Conservation (phyloP, 768 basidiomycete species). For the Exidia glandulosa region DNA sequence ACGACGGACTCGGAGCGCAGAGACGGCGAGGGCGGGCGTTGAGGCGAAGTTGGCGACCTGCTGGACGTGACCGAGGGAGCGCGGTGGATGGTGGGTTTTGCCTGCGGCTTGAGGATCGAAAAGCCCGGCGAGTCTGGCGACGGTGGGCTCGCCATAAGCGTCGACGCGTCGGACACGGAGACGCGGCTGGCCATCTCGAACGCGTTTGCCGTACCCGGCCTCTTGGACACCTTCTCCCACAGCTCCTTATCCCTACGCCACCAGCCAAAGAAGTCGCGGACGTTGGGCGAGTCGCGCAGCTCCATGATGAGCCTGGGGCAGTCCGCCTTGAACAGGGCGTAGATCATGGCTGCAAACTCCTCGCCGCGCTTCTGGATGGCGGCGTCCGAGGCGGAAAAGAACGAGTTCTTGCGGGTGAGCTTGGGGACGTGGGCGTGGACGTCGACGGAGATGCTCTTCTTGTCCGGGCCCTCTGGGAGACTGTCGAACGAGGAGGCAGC, state of each 20-base stretch:
- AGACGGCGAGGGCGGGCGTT: too few species aligned
- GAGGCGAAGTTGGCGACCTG: background rate
- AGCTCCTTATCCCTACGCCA: conserved; percentile 67
- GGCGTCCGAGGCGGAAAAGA: conserved; percentile 62
- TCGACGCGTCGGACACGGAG: conserved; percentile 28
- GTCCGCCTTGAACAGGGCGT: conserved; percentile 45
- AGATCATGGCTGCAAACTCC: conserved; percentile 50
- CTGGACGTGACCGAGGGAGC: background rate
- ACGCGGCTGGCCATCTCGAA: conserved; percentile 32
- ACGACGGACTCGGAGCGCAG: too few species aligned
- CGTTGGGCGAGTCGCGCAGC: conserved; percentile 41
- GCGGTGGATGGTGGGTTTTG: background rate
- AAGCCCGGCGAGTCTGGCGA: background rate
- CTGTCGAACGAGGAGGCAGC: conserved; percentile 74
- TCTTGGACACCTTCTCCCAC: conserved; percentile 28
- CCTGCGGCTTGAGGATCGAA: background rate
- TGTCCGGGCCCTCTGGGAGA: conserved; percentile 73
- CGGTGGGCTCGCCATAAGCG: conserved; percentile 7
- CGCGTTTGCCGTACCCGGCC: conserved; percentile 16
- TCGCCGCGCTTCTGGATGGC: conserved; percentile 50
- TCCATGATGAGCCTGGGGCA: conserved; percentile 59
- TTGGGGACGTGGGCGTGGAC: conserved; percentile 57
- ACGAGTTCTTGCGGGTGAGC: conserved; percentile 56
- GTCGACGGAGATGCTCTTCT: conserved; percentile 56
- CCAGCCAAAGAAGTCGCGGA: conserved; percentile 69